Evolutionary conservation across 371 early-diverging fungal genomes (phyloP).

Genomic region (Mortierella sp.): DNA sequence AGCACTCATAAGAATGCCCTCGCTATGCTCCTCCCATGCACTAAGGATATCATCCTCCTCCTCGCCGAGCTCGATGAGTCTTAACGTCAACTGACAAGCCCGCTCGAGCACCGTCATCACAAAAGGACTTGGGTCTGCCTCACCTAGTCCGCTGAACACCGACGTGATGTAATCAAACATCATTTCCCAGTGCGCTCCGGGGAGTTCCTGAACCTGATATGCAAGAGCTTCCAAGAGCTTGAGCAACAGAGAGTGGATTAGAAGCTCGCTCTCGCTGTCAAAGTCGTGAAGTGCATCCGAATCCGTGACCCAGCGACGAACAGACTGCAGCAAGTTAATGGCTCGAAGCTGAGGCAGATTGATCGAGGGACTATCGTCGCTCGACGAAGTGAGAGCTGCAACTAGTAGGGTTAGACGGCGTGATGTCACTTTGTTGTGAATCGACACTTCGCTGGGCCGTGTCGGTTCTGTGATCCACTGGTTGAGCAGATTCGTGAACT

Average conservation of each 20-base stretch:
- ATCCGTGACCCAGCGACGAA: slow-evolving; percentile 59
- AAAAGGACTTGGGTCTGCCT: slow-evolving; percentile 4
- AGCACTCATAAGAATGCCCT: slow-evolving; percentile 25
- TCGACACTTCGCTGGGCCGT: slow-evolving; percentile 28
- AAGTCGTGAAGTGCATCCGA: slow-evolving; percentile 25
- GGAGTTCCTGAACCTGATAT: slow-evolving; percentile 61
- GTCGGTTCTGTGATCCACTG: slow-evolving; percentile 41
- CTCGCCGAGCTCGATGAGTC: slow-evolving; percentile 46
- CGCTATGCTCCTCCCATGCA: slow-evolving; percentile 49
- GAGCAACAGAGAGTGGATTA: slow-evolving; percentile 56
- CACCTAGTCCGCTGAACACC: slow-evolving; percentile 25
- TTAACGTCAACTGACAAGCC: slow-evolving; percentile 20
- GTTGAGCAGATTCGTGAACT: slow-evolving; percentile 48
- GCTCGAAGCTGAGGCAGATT: slow-evolving; percentile 63
- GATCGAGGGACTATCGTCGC: slow-evolving; percentile 29
- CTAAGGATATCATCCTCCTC: slow-evolving; percentile 38
- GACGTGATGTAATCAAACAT: slow-evolving; percentile 57
- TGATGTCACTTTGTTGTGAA: slow-evolving; percentile 10
- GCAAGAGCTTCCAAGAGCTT: slow-evolving; percentile 58
- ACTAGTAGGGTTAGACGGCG: slow-evolving; percentile 39
- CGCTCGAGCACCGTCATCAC: slow-evolving; percentile 42
- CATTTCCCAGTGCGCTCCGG: slow-evolving; percentile 68
- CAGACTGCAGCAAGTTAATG: slow-evolving; percentile 59
- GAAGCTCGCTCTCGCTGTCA: slow-evolving; percentile 31
- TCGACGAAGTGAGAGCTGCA: slow-evolving; percentile 26